These are phyloP conservation scores for Liriodendron chinense DNA, from an alignment of 164 flowering plant species.

Conservation along the genomic window DNA sequence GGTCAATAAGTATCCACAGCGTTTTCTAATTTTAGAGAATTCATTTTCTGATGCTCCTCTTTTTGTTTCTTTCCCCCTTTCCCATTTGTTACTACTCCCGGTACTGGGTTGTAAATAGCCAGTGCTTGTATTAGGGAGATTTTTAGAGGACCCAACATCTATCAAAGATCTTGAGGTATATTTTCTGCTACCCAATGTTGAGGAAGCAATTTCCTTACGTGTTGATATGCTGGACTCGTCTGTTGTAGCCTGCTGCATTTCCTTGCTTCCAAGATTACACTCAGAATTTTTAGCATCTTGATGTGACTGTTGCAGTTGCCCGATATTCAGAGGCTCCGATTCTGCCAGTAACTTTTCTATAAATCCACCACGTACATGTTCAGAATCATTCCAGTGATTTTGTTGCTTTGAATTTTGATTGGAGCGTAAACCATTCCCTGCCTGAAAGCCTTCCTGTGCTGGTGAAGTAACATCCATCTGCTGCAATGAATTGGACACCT, in stretches of 20 bases:
- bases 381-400: background rate
- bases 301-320: background rate
- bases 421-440: background rate
- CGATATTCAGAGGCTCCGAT: background rate
- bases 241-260: background rate
- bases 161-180: slow-evolving; percentile 22
- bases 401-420: background rate
- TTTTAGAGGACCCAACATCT: slow-evolving; percentile 10
- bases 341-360: background rate
- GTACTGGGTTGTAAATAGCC: slow-evolving; percentile 7
- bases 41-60: slow-evolving; percentile 18
- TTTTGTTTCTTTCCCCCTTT: slow-evolving; percentile 13
- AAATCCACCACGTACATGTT: background rate
- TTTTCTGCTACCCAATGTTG: slow-evolving; percentile 10
- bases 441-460: background rate
- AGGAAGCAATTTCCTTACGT: slow-evolving; percentile 7
- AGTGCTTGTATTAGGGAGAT: slow-evolving; percentile 7
- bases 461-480: slow-evolving; percentile 1
- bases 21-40: slow-evolving; percentile 26
- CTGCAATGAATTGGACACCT: background rate
- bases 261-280: background rate
- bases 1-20: slow-evolving; percentile 27
- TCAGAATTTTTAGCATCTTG: background rate
- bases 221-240: background rate
- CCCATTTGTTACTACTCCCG: slow-evolving; percentile 13